Percentiles rank a stretch among this genome's conserved stretches.
Evolutionary conservation across 331 rosid species (phyloP).

Genomic region (Quercus lobata): DNA sequence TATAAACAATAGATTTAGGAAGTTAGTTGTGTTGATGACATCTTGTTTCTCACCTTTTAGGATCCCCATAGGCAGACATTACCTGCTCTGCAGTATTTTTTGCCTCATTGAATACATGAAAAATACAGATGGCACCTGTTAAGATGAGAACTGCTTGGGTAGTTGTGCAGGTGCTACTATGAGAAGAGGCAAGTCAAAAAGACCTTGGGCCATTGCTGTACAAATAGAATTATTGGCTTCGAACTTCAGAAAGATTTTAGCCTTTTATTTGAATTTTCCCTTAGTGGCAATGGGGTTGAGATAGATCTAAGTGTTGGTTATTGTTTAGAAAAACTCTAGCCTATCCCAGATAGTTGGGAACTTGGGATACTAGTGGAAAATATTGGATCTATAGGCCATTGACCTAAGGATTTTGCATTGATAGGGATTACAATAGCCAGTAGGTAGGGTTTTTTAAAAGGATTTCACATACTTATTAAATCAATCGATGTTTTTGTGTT

Average conservation of each 20-base stretch:
- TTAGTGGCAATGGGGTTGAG: neutral
- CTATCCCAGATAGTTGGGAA: too few species aligned
- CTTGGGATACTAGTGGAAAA: neutral
- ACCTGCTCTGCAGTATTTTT: neutral
- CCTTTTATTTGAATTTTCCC: neutral
- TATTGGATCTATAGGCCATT: neutral
- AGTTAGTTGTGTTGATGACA: neutral
- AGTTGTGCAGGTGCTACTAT: neutral
- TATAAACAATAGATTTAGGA: neutral
- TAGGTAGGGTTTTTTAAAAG: neutral
- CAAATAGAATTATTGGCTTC: neutral
- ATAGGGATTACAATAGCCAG: neutral
- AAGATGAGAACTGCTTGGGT: neutral
- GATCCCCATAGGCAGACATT: neutral
- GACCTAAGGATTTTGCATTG: neutral
- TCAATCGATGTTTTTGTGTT: slow-evolving; percentile 2
- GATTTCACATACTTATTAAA: neutral
- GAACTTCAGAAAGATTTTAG: neutral
- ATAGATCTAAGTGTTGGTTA: neutral
- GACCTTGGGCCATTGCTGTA: neutral
- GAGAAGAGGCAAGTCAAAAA: neutral
- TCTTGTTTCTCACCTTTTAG: neutral
- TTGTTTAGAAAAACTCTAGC: too few species aligned
- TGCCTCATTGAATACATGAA: neutral
- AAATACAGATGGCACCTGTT: neutral